Conservation (phyloP, 306 rosid genomes). For the Casuarina glauca region DNA sequence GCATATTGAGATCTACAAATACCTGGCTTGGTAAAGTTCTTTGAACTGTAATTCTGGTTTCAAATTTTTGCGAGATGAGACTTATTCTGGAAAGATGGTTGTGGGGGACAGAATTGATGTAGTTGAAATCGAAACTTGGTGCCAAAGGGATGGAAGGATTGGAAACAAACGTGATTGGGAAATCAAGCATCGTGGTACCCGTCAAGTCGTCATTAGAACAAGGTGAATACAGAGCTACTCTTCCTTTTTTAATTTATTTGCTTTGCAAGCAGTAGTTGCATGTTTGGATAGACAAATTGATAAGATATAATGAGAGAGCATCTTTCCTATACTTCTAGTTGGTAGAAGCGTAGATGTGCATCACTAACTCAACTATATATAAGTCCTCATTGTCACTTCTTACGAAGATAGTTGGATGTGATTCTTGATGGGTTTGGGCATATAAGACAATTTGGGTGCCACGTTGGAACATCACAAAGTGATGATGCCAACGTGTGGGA, state of each 20-base stretch:
- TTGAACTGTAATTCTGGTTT: slow-evolving; percentile 1
- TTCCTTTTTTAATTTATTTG: not conserved
- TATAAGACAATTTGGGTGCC: no score
- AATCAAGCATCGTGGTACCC: slow-evolving; percentile 64
- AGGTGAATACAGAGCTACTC: slow-evolving; percentile 41
- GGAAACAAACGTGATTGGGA: slow-evolving; percentile 96
- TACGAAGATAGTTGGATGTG: not conserved
- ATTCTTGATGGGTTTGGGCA: not conserved
- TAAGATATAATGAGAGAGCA: not conserved
- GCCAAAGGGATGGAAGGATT: slow-evolving; percentile 89
- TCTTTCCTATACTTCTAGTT: not conserved
- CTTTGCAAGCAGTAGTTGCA: not conserved
- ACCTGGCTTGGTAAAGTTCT: slow-evolving; percentile 80
- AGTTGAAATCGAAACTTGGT: slow-evolving; percentile 95
- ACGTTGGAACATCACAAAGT: no score
- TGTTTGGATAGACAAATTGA: not conserved
- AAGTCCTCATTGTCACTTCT: not conserved
- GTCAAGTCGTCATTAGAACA: slow-evolving; percentile 88
- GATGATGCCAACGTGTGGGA: no score
- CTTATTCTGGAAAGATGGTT: slow-evolving; percentile 17
- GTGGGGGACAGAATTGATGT: slow-evolving; percentile 77
- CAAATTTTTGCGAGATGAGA: slow-evolving; percentile 15
- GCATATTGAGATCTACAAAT: slow-evolving; percentile 52
- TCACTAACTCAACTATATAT: not conserved
- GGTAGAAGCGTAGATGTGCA: not conserved